Base-by-base conservation (phyloP, 73 alveolate species). In the Symbiodinium pilosum region DNA sequence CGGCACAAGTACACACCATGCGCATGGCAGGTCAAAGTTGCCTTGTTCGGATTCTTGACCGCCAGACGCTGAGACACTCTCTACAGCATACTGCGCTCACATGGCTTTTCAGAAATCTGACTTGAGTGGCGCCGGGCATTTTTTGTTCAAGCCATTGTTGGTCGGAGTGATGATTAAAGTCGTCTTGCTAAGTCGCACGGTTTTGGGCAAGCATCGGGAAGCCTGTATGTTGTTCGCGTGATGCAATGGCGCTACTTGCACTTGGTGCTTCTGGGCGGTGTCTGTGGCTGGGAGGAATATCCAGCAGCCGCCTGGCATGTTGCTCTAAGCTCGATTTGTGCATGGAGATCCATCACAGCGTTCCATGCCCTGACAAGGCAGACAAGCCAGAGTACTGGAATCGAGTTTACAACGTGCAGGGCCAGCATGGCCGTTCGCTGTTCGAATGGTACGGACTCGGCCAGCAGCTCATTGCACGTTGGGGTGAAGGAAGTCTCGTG, bases 31-130 rank as follows among this genome's bases (percentile, higher is more conserved):
- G 95, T 89, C 95, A 89, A 89, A 89, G 95, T 89, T 34, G 95
- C 95, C 95, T 89, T 89, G 95, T 89, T 89, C 68, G 95, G 95
- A 89, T 89, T 89, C 95, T 52, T 89, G 47, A 43, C 87, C 9
- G 95, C 36, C 20, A 6, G 36, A 30, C 51, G 36, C 95, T 89
- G 3, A 38, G 44, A 11, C 44, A n/a, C 14, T 34, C 21, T 30
- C 38, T 20, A 5, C 8, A 64, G n/a, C n/a, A n/a, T n/a, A n/a
- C n/a, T n/a, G n/a, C n/a, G n/a, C n/a, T n/a, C n/a, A n/a, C n/a
- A n/a, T n/a, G n/a, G n/a, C n/a, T n/a, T n/a, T n/a, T n/a, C n/a
- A n/a, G n/a, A n/a, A n/a, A n/a, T n/a, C n/a, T n/a, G n/a, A n/a
- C n/a, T n/a, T n/a, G n/a, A n/a, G n/a, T n/a, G n/a, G n/a, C n/a